A percentile compares a stretch with the other conserved stretches of the same genome.
These are phyloP conservation scores for Ceratocystis albifundus DNA, from an alignment of 2,329 filamentous ascomycete species.

Conservation along the genomic window DNA sequence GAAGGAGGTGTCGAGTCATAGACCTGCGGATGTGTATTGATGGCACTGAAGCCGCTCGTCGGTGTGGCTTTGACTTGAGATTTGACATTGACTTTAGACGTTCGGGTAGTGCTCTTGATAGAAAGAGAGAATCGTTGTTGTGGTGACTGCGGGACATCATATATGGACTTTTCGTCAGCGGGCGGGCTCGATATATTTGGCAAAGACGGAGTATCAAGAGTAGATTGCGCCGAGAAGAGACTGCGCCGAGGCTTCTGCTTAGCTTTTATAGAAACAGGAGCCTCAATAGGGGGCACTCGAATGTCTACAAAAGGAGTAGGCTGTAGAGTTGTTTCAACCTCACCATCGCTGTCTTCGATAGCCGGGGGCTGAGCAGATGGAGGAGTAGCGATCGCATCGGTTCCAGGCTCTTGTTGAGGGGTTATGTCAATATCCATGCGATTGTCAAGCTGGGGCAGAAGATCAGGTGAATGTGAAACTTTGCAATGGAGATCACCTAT, in stretches of 20 bases:
- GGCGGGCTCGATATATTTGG: not conserved
- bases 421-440: conserved; percentile 1
- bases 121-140: not conserved
- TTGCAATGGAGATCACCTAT: not conserved
- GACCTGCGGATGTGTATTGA: not conserved
- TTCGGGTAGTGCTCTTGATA: not conserved
- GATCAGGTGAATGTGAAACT: not conserved
- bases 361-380: conserved; percentile 11
- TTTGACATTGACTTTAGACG: not conserved
- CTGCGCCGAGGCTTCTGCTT: conserved; percentile 19
- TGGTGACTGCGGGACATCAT: conserved; percentile 21
- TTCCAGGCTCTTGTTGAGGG: not conserved
- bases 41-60: not conserved
- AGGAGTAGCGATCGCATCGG: conserved; percentile 3
- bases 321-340: not conserved
- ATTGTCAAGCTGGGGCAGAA: not conserved
- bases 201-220: not conserved
- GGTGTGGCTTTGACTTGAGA: not conserved
- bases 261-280: not conserved
- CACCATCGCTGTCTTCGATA: not conserved
- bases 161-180: conserved; percentile 2
- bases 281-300: too few relatives aligned
- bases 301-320: not conserved
- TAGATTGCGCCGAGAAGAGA: conserved; percentile 2
- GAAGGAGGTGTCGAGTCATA: conserved; percentile 14